Conservation (phyloP, 2,329 filamentous ascomycete genomes). For the Sporothrix inflata region DNA sequence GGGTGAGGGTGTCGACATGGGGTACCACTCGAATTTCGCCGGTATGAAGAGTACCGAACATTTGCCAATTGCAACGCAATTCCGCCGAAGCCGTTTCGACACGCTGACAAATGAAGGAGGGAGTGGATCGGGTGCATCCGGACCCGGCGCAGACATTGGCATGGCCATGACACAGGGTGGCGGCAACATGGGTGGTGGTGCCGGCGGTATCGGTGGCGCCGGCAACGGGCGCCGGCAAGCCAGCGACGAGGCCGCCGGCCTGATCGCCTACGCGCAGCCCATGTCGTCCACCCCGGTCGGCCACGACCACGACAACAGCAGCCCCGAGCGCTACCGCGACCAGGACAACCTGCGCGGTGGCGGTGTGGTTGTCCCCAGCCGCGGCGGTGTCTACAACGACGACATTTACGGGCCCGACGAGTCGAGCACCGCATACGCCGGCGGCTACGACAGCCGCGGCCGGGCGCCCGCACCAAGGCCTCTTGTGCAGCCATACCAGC, state of each 20-base stretch:
- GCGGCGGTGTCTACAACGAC: constrained; percentile 13
- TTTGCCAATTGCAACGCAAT: constrained; percentile 46
- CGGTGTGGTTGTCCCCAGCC: not conserved
- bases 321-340: constrained; percentile 29
- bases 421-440: constrained; percentile 9
- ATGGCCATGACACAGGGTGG: not conserved
- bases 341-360: not conserved
- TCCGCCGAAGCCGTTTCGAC: constrained; percentile 41
- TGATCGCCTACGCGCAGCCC: constrained; percentile 45
- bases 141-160: no score
- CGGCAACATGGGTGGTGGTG: not conserved
- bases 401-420: constrained; percentile 5
- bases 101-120: constrained; percentile 27
- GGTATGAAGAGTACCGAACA: constrained; percentile 44
- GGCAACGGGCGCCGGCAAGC: constrained; percentile 27
- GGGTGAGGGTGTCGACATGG: constrained; percentile 31
- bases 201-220: not conserved
- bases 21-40: constrained; percentile 32
- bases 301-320: constrained; percentile 20
- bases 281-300: constrained; percentile 34
- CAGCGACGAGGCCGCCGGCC: constrained; percentile 39
- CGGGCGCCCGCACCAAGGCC: not conserved
- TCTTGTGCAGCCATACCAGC: constrained; percentile 6
- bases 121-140: not conserved
- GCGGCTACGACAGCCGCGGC: constrained; percentile 1